phyloP scores from a whole-genome alignment of 2,329 filamentous ascomycete species.

The Tolypocladium paradoxum region DNA sequence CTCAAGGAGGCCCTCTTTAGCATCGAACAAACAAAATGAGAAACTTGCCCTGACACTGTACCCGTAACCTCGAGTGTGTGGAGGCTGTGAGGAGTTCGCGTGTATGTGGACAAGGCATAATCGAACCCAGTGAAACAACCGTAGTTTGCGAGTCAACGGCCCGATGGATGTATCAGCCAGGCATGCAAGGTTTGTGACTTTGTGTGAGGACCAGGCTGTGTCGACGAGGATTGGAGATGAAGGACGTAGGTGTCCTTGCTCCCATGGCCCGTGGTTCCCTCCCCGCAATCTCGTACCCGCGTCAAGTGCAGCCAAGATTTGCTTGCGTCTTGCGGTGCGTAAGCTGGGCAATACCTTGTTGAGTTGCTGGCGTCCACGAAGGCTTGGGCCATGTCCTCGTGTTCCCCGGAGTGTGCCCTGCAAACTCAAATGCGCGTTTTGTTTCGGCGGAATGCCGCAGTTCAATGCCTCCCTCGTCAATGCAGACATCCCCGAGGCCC shows the following conservation, averaged over 20 bases:
- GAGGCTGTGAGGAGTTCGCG: neutral
- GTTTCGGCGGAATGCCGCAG: neutral
- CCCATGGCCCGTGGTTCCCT: neutral
- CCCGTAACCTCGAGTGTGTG: neutral
- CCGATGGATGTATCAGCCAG: neutral
- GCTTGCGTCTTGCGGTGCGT: neutral
- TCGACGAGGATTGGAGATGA: neutral
- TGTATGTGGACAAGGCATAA: neutral
- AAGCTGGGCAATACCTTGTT: neutral
- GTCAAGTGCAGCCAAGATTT: neutral
- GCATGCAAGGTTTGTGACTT: neutral
- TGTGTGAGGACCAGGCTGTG: neutral
- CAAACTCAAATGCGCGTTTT: too few species aligned
- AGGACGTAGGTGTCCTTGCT: neutral
- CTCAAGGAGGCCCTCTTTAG: neutral
- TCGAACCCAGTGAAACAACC: neutral
- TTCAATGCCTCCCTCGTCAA: neutral
- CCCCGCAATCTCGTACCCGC: neutral
- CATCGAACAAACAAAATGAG: neutral
- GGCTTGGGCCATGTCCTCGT: neutral
- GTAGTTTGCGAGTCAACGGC: neutral
- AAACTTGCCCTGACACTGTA: neutral
- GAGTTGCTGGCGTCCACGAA: neutral
- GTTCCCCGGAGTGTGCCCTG: neutral
- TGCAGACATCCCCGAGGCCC: too few species aligned